A percentile compares a stretch with the other conserved stretches of the same genome.
Conservation (phyloP, 2,329 filamentous ascomycete species). For the Fusarium vanettenii region DNA sequence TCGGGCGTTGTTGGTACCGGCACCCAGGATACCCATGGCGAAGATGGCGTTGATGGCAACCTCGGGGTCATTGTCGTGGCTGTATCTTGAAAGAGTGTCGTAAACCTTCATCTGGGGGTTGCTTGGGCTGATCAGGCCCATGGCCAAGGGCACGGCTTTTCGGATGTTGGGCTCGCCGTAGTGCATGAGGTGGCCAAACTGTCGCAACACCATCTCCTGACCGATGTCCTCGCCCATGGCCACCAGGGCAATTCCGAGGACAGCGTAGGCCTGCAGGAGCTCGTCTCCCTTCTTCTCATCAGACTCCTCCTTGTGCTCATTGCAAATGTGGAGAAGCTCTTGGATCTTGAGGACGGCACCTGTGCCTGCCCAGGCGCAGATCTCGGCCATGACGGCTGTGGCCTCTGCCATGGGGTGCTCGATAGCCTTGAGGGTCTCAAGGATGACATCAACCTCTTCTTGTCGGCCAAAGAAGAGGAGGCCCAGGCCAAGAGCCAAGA, state of each 20-base stretch:
- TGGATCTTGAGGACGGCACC: conserved; percentile 97
- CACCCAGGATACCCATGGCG: conserved; percentile 96
- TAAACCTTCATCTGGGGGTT: conserved; percentile 99
- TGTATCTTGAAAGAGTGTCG: conserved; percentile 96
- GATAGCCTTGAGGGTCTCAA: conserved; percentile 96
- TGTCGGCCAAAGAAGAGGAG: conserved; percentile 96
- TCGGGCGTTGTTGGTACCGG: conserved; percentile 97
- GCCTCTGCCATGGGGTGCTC: conserved; percentile 97
- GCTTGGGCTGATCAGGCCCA: conserved; percentile 96
- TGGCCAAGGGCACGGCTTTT: conserved; percentile 93
- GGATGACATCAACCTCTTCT: conserved; percentile 97
- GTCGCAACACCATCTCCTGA: conserved; percentile 97
- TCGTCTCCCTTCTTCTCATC: conserved; percentile 97
- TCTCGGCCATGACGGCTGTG: conserved; percentile 93
- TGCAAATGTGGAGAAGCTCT: conserved; percentile 96
- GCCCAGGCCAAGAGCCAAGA: conserved; percentile 93
- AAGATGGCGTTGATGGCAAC: conserved; percentile 99
- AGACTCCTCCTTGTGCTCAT: conserved; percentile 94
- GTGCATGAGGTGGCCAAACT: conserved; percentile 99
- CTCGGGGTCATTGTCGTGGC: conserved; percentile 98
- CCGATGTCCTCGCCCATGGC: conserved; percentile 99
- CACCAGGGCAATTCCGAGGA: conserved; percentile 92
- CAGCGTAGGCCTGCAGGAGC: conserved; percentile 93
- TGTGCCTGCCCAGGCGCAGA: conserved; percentile 98
- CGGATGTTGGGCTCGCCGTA: conserved; percentile 98